Base-by-base conservation (phyloP, 148 eudicot species). In the Chenopodium berlandieri region DNA sequence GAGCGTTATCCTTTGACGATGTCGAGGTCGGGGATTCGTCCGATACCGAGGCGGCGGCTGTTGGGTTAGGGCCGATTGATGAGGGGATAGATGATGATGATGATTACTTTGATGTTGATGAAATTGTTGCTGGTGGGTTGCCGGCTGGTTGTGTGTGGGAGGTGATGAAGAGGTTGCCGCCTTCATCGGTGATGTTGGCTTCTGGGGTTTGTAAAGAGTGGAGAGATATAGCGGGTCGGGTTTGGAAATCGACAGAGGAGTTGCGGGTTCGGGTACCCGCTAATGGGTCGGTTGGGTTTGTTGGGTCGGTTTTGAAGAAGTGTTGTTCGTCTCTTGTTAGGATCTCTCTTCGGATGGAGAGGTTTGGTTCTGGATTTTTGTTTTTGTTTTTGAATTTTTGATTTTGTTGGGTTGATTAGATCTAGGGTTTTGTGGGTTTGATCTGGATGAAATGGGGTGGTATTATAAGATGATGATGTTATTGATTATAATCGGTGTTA, bases 131-230 rank as follows among this genome's bases (percentile, higher is more conserved):
- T 0, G 95, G 90, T 6, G 86, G 83, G 85, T 79, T 88, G 81
- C 85, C 89, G 9, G 81, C 71, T 44, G 81, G 75, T 23, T 90
- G 94, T 79, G 48, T 93, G 73, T 94, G 94, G 95, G 93, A 96
- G 79, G 92, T 96, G 48, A 62, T 96, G 77, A 82, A 78, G 88
- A 84, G 93, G 84, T 64, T 95, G 78, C 89, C 97, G 58, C 99
- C 99, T 71, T 56, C 88, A 77, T 72, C 86, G 79, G 9, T 95
- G 84, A 65, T 92, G 86, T 23, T 90, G 86, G 97, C 93, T 81
- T 89, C 91, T n/a, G 87, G 85, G 80, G 99, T 94, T 75, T 95
- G 97, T 78, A 91, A 75, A 67, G 92, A 92, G 73, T 95, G 99
- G 99, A 90, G 97, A 77, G 97, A 90, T 11, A 76, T 89, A 34